These are phyloP conservation scores for Coemansia erecta DNA, from an alignment of 192 early-diverging fungal species.

Conservation along the genomic window DNA sequence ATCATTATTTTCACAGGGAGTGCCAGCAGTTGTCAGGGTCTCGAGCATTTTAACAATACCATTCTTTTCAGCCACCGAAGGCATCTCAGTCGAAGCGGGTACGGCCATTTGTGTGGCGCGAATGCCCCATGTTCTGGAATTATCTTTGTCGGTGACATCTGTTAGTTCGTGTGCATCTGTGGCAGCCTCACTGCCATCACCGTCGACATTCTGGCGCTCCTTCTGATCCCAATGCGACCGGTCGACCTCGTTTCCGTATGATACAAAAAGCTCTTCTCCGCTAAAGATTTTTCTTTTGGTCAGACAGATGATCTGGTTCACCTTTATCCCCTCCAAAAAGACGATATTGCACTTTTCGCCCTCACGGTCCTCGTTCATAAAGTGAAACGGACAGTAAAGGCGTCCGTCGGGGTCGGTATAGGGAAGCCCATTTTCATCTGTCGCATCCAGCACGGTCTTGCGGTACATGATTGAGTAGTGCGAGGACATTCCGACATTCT, in stretches of 20 bases:
- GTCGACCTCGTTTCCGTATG: slow-evolving; percentile 83
- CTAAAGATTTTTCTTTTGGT: slow-evolving; percentile 64
- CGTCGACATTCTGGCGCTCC: too few relatives aligned
- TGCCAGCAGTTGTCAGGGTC: not conserved
- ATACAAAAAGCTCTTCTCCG: slow-evolving; percentile 86
- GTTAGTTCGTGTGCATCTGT: not conserved
- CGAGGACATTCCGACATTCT: slow-evolving; percentile 70
- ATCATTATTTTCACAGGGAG: not conserved
- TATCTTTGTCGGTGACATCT: not conserved
- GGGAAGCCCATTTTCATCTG: slow-evolving; percentile 75
- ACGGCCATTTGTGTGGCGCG: too few relatives aligned
- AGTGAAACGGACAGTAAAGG: slow-evolving; percentile 86
- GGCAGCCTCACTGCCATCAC: not conserved
- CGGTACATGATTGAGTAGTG: slow-evolving; percentile 91
- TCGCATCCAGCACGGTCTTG: slow-evolving; percentile 88
- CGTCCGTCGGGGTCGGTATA: slow-evolving; percentile 60
- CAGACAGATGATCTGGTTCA: slow-evolving; percentile 86
- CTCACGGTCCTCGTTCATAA: slow-evolving; percentile 77
- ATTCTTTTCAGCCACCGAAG: not conserved
- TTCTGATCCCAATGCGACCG: slow-evolving; percentile 63
- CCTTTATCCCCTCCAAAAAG: slow-evolving; percentile 75
- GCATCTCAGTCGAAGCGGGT: too few relatives aligned
- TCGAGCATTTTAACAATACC: slow-evolving; percentile 5
- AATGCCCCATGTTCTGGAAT: too few relatives aligned
- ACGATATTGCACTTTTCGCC: slow-evolving; percentile 55